phyloP scores from a whole-genome alignment of 306 rosid genomes.

The Gynostemma pentaphyllum region DNA sequence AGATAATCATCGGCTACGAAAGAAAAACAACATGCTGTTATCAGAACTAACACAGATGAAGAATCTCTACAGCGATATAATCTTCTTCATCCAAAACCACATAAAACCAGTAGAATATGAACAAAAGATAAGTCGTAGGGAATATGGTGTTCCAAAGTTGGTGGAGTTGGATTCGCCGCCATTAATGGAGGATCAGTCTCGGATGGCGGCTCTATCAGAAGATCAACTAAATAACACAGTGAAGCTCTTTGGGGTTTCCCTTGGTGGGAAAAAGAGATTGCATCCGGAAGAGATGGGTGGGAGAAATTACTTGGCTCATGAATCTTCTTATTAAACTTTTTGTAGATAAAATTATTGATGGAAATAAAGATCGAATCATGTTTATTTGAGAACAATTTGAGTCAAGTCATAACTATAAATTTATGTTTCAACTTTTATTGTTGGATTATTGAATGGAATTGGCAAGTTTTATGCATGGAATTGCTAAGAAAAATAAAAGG shows the following conservation, averaged over 20 bases:
- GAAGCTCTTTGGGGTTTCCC: slow-evolving; percentile 11
- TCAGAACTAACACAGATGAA: slow-evolving; percentile 73
- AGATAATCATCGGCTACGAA: slow-evolving; percentile 59
- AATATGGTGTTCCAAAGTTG: not conserved
- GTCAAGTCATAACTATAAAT: no score
- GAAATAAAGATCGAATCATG: no score
- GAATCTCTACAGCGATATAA: slow-evolving; percentile 71
- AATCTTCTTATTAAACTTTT: no score
- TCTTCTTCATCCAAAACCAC: slow-evolving; percentile 67
- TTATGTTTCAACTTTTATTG: no score
- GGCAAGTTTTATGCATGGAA: no score
- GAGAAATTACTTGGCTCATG: not conserved
- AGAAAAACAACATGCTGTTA: slow-evolving; percentile 52
- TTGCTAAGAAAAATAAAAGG: no score
- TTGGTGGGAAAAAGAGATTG: slow-evolving; percentile 6
- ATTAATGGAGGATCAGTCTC: not conserved
- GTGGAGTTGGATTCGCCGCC: not conserved
- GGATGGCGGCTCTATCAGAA: not conserved
- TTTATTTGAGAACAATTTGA: no score
- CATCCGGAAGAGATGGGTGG: not conserved
- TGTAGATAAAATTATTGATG: no score
- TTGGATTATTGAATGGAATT: no score
- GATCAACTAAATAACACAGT: not conserved
- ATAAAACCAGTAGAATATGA: slow-evolving; percentile 29
- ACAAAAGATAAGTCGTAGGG: not conserved